Evolutionary conservation across 208 protist genomes (phyloP).

Genomic region (Crithidia fasciculata): DNA sequence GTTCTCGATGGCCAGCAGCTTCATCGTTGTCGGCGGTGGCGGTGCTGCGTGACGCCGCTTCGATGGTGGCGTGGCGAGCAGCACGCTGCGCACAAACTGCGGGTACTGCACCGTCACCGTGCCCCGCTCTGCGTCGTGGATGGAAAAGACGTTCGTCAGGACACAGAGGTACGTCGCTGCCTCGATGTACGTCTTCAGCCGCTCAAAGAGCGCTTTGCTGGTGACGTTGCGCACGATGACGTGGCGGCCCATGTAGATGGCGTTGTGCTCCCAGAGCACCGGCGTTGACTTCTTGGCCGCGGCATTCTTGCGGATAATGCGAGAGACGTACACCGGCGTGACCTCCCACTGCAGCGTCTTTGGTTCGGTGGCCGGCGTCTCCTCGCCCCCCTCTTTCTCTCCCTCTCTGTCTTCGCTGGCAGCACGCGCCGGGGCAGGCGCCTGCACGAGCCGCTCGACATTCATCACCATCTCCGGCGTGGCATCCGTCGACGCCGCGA

Average conservation of each 20-base stretch:
- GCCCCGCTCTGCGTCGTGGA: constrained; percentile 23
- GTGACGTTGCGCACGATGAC: constrained; percentile 38
- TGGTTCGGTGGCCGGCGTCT: not conserved
- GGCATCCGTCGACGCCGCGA: constrained; percentile 8
- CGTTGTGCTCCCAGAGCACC: constrained; percentile 31
- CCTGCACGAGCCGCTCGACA: constrained; percentile 24
- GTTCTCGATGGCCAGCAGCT: constrained; percentile 51
- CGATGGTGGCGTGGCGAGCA: constrained; percentile 33
- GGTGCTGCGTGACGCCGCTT: not conserved
- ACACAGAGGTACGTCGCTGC: constrained; percentile 66
- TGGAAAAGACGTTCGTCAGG: constrained; percentile 42
- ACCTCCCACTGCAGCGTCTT: constrained; percentile 29
- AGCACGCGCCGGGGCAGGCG: not conserved
- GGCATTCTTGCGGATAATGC: constrained; percentile 39
- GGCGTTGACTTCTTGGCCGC: constrained; percentile 32
- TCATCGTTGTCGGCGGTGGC: constrained; percentile 12
- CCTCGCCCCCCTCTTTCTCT: not conserved
- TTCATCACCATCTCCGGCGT: constrained; percentile 28
- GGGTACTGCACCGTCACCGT: constrained; percentile 55
- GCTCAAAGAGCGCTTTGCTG: constrained; percentile 37
- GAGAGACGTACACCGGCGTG: constrained; percentile 35
- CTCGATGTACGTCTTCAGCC: constrained; percentile 67
- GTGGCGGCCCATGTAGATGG: constrained; percentile 49
- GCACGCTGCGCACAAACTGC: constrained; percentile 48
- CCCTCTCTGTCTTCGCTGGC: not conserved